Evolutionary conservation across 2,329 filamentous ascomycete species (phyloP), one percentile per base, ranked within the genome.

Genomic region (Hymenoscyphus linearis): DNA sequence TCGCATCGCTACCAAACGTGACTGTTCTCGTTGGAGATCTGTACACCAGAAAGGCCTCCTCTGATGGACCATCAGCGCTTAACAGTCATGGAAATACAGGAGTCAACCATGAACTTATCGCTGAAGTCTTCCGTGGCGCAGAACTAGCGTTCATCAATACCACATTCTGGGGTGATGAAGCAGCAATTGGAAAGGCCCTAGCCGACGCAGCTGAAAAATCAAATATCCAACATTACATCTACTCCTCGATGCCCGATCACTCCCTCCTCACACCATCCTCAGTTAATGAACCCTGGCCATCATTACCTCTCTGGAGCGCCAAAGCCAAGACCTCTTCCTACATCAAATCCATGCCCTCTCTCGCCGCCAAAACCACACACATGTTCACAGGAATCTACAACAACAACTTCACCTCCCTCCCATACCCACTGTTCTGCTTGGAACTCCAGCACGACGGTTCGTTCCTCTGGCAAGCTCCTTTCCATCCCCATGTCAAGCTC

Each of bases 341-440:
- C 74, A 84, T 97, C 57, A 86, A 90, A 61, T 85, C 91, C 72
- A 84, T 96, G 47, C 65, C 66, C 25, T 14, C 65, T 16, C 52
- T 70, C 22, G 87, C 87, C 10, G 80, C 97, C 12, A 91, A 91
- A 0, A 87, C 93, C 0, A 98, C 93, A 0, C 98, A 96, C 74
- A 88, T 97, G 66, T 97, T 97, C 76, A 91, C 93, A 10, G 95
- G 93, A 62, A 97, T 97, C 70, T 99, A 98, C 80, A 96, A 98
- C 81, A 98, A 98, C 77, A 98, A 99, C 74, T 99, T 98, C 76
- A 98, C 93, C 34, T 95, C 90, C 54, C 81, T 97, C 35, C 86
- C 86, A 1, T 98, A 96, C 72, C 95, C 95, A 1, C 82, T 98
- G 3, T 98, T 98, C 78, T 95, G 93, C 77, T 96, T 97, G 89